Evolutionary conservation across 2,329 filamentous ascomycete species (phyloP).

Genomic region (Sporothrix euskadiensis): DNA sequence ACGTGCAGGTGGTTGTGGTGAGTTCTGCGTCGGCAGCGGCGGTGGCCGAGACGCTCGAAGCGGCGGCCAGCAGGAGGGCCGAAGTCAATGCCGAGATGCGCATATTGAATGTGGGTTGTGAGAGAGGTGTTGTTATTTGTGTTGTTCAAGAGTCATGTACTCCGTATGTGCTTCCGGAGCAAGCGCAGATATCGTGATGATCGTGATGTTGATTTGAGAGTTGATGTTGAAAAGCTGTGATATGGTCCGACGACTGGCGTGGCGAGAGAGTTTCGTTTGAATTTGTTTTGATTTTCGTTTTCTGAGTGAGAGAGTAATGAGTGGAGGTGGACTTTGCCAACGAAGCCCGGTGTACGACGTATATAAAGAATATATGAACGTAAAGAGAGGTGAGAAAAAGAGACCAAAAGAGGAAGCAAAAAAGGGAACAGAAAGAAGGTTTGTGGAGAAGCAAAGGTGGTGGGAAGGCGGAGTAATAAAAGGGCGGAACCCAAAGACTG

Average conservation of each 20-base stretch:
- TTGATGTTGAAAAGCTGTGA: not conserved
- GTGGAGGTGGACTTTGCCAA: constrained; percentile 55
- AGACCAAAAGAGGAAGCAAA: constrained; percentile 10
- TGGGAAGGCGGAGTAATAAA: constrained; percentile 17
- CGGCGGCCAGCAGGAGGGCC: constrained; percentile 52
- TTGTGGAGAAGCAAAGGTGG: not conserved
- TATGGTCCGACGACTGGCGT: constrained; percentile 17
- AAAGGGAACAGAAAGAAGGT: not conserved
- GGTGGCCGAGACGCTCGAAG: constrained; percentile 43
- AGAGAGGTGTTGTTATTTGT: not conserved
- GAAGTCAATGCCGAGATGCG: constrained; percentile 49
- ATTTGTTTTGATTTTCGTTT: not conserved
- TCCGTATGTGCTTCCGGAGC: constrained; percentile 22
- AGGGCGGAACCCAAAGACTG: constrained; percentile 6
- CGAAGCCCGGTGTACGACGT: constrained; percentile 46
- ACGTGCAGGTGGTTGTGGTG: constrained; percentile 53
- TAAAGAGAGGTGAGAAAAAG: constrained; percentile 23
- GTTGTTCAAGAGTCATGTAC: not conserved
- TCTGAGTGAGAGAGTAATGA: constrained; percentile 13
- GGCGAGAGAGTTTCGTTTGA: not conserved
- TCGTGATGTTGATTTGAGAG: constrained; percentile 4
- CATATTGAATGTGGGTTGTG: constrained; percentile 38
- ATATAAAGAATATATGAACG: constrained; percentile 26
- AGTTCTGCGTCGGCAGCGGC: constrained; percentile 34
- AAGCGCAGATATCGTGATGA: not conserved